Evolutionary conservation across 768 basidiomycete genomes (phyloP).

Genomic region (Russula virescens): DNA sequence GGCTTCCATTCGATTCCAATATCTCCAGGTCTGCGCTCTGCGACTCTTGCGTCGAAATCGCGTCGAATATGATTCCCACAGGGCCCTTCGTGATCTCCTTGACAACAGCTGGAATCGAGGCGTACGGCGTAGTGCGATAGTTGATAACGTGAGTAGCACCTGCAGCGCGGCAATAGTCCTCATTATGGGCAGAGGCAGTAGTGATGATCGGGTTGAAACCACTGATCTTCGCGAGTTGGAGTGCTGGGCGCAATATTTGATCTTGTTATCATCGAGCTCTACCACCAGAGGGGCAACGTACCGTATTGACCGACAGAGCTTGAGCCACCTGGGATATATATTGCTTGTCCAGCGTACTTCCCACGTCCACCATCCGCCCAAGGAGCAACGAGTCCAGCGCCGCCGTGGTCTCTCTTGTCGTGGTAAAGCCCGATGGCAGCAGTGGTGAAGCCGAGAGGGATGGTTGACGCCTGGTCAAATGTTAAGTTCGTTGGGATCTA

Average conservation of each 20-base stretch:
- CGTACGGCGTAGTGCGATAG: constrained; percentile 17
- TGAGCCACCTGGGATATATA: constrained; percentile 45
- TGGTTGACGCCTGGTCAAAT: constrained; percentile 44
- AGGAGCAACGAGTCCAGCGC: constrained; percentile 36
- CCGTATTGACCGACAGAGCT: constrained; percentile 48
- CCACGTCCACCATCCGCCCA: constrained; percentile 35
- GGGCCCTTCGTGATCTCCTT: constrained; percentile 18
- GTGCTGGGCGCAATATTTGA: not conserved
- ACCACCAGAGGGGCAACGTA: constrained; percentile 23
- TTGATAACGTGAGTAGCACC: constrained; percentile 25
- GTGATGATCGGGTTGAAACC: constrained; percentile 24
- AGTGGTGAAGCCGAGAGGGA: constrained; percentile 46
- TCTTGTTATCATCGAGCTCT: not conserved
- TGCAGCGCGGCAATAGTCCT: constrained; percentile 7
- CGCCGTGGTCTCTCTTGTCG: constrained; percentile 27
- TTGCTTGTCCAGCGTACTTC: constrained; percentile 40
- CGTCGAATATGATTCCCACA: constrained; percentile 18
- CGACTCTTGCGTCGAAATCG: constrained; percentile 18
- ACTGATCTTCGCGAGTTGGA: constrained; percentile 23
- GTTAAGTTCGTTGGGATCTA: constrained; percentile 44
- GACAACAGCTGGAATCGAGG: constrained; percentile 11
- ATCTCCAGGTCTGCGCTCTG: constrained; percentile 21
- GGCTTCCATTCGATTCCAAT: constrained; percentile 17
- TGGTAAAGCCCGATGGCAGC: constrained; percentile 48
- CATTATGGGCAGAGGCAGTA: constrained; percentile 18